A percentile compares a stretch with the other conserved stretches of the same genome.
Evolutionary conservation across 805 yeast species (phyloP).

Genomic region (Candida verbasci): DNA sequence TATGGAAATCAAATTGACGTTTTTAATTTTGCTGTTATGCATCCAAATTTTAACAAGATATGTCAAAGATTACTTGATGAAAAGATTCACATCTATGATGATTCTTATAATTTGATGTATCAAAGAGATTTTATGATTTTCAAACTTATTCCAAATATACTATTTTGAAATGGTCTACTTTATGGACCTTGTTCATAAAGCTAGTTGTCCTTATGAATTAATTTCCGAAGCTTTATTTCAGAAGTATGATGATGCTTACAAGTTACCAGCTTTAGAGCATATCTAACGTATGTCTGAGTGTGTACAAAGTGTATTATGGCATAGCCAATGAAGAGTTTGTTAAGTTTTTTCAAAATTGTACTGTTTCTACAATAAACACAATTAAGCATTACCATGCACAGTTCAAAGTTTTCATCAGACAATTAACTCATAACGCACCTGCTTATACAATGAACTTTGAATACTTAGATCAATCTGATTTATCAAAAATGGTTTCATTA

Average conservation of each 20-base stretch:
- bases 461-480: background rate
- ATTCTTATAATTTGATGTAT: background rate
- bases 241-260: too few species aligned
- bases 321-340: background rate
- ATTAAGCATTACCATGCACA: too few species aligned
- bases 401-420: too few species aligned
- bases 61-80: background rate
- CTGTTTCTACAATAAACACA: too few species aligned
- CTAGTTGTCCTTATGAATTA: background rate
- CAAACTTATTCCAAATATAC: background rate
- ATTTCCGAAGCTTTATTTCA: background rate
- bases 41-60: background rate
- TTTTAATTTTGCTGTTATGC: background rate
- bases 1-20: conserved; percentile 10
- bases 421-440: too few species aligned
- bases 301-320: background rate
- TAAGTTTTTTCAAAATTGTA: background rate
- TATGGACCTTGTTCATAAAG: too few species aligned
- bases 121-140: background rate
- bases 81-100: background rate
- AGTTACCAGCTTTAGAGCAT: too few species aligned
- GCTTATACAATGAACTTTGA: background rate
- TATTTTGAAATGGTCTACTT: background rate
- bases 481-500: background rate
- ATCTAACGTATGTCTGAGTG: too few species aligned